A percentile compares a stretch with the other conserved stretches of the same genome.
Conservation (phyloP, 345 rosid genomes). For the Cardamine occulta region DNA sequence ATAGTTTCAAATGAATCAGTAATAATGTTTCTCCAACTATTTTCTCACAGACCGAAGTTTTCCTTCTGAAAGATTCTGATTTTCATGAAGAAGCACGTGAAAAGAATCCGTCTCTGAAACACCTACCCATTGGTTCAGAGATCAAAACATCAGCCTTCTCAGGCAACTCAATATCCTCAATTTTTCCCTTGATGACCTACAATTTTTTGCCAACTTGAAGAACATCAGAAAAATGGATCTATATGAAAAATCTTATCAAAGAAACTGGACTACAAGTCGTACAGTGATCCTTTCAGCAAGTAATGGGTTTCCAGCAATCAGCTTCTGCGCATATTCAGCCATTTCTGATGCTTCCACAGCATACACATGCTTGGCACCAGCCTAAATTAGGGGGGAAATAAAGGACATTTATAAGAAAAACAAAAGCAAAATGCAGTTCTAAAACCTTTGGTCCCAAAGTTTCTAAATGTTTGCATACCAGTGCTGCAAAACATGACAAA, state of each 20-base stretch:
- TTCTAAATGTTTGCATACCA: slow-evolving; percentile 49
- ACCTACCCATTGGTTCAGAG: slow-evolving; percentile 96
- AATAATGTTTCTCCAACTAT: slow-evolving; percentile 7
- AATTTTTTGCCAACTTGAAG: slow-evolving; percentile 8
- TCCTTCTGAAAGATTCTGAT: slow-evolving; percentile 25
- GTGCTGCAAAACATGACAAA: slow-evolving; percentile 93
- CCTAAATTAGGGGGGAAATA: slow-evolving; percentile 50
- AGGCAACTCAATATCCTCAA: slow-evolving; percentile 92
- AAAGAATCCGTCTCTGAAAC: slow-evolving; percentile 19
- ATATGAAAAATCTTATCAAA: background rate
- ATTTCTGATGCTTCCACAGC: slow-evolving; percentile 98
- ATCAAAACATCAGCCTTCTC: slow-evolving; percentile 94
- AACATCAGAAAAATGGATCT: slow-evolving; percentile 23
- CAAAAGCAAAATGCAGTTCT: background rate
- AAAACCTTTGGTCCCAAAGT: background rate
- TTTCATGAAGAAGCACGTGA: slow-evolving; percentile 30
- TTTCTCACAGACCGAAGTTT: slow-evolving; percentile 10
- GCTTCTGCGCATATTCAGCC: slow-evolving; percentile 93
- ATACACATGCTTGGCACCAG: slow-evolving; percentile 98
- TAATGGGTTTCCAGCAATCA: slow-evolving; percentile 85
- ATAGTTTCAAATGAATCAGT: background rate
- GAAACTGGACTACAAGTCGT: slow-evolving; percentile 33
- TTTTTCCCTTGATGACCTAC: slow-evolving; percentile 92
- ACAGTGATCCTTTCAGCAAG: slow-evolving; percentile 83
- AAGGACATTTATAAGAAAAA: slow-evolving; percentile 12